Conservation (phyloP, 1,284 basidiomycete species). For the Malassezia restricta region DNA sequence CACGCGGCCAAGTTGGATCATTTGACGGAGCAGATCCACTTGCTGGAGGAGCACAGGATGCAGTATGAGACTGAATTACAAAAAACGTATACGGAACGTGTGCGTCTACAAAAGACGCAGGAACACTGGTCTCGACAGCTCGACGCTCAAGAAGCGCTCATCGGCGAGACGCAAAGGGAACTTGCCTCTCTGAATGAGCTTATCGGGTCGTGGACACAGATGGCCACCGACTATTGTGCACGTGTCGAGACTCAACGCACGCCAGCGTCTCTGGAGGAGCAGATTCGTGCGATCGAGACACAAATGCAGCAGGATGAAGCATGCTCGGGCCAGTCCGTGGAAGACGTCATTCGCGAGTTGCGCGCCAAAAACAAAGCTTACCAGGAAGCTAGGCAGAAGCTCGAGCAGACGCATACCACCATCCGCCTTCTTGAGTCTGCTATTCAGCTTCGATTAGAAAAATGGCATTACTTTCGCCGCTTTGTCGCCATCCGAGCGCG, state of each 20-base stretch:
- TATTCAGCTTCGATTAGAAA: constrained; percentile 55
- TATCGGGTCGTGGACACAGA: constrained; percentile 30
- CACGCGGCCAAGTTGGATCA: constrained; percentile 14
- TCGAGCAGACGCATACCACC: constrained; percentile 55
- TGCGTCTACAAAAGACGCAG: constrained; percentile 18
- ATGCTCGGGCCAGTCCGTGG: constrained; percentile 4
- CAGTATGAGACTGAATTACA: constrained; percentile 49
- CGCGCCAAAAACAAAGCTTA: constrained; percentile 55
- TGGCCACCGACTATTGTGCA: constrained; percentile 57
- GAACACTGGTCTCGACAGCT: constrained; percentile 23
- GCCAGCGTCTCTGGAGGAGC: constrained; percentile 51
- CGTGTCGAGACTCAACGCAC: constrained; percentile 54
- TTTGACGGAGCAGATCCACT: constrained; percentile 24
- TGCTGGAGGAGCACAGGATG: constrained; percentile 20
- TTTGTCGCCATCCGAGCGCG: constrained; percentile 76
- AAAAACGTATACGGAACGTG: constrained; percentile 26
- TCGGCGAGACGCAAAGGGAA: constrained; percentile 51
- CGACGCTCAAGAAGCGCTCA: constrained; percentile 29
- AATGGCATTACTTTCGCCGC: constrained; percentile 76
- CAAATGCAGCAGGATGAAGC: constrained; percentile 5
- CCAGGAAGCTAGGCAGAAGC: constrained; percentile 57
- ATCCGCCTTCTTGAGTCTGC: constrained; percentile 49
- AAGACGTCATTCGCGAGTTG: constrained; percentile 11
- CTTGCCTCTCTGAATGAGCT: constrained; percentile 53
- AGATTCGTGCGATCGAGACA: constrained; percentile 12